Base-by-base conservation (phyloP, 2,329 filamentous ascomycete genomes). In the Septoria petroselini region DNA sequence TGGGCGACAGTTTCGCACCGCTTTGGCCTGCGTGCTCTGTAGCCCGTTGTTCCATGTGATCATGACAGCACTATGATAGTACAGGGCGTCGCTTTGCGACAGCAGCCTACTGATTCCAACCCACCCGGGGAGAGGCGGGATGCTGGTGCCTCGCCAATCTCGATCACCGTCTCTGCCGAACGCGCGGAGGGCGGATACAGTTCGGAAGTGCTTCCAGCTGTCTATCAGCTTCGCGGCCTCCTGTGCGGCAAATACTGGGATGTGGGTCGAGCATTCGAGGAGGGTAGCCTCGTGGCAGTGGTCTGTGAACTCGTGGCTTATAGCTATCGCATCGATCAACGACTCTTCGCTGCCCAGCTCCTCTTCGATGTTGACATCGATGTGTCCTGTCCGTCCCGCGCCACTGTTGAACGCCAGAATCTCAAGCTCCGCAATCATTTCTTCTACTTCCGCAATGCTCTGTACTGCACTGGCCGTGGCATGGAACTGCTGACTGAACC, bases 261-360 rank as follows among this genome's bases (percentile, higher is more conserved):
- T 77, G 35, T 71, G 64, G 1, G 59, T 57, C 4, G 78, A 70
- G 3, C 85, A 65, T 58, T 83, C 75, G 35, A 76, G 63, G 19
- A 86, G 68, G 11, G 83, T 86, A 2, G 77, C 73, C 52, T 77
- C 72, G 60, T 86, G 82, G 65, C 81, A 85, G 62, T 85, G 83
- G 60, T 86, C 82, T 1, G 82, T 85, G 58, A 85, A 86, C 62
- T 85, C 82, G 61, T 86, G 82, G 12, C 75, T 80, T 25, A 85
- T 72, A 21, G 74, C 72, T 2, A 85, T 79, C 2, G 70, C 76
- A 62, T 86, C 82, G 23, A 85, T 76, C 37, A 73, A 71, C 9
- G 68, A 69, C 21, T 54, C 51, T 11, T 50, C 35, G 54, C 45
- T 18, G 37, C 48, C 43, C 41, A 53, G 39, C 21, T 49, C 31